Base-by-base conservation (phyloP, 257 asterid genomes). In the Petunia secreta region DNA sequence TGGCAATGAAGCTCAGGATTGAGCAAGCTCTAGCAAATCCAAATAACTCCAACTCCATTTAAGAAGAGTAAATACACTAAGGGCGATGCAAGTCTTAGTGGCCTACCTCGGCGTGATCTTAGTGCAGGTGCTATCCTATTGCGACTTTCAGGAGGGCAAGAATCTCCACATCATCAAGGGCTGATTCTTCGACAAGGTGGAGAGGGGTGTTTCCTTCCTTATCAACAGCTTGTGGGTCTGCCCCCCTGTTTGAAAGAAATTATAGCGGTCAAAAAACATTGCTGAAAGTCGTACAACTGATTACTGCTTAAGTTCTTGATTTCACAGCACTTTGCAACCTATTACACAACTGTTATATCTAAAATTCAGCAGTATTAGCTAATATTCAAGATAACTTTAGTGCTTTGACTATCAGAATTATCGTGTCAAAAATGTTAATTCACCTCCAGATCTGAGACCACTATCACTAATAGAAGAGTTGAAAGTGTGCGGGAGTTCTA, bases 181-280 rank as follows among this genome's bases (percentile, higher is more conserved):
- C 83, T 16, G 90, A 90, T 76, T 93, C 97, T 78, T 79, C 82
- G 67, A 91, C 82, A 60, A 93, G 89, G 80, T 90, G 91, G 73
- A 78, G 67, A 80, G 97, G 94, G 43, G 92, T 90, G 85, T 85
- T 91, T 37, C 97, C 99, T 80, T 84, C 92, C 53, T 87, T 85
- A 83, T 93, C 97, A 76, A 73, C 86, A 62, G 92, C 95, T 83
- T 88, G 88, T 8, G 97, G 91, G 83, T 90, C 84, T 50, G 97
- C 97, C 64, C 99, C 99, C 90, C 99, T 95, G 89, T 59, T 57
- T 77, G 77, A 39, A 71, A 48, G 44, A 71, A 25, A 48, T 5
- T 39, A 71, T 34, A 71, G 10, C 9, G 77, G 77, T 71, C 36
- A 71, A 71, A 48, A 16, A 48, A 71, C 60, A 71, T 71, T 46